These are phyloP conservation scores for Lipomyces spencermartinsiae DNA, from an alignment of 805 yeast genomes.

Conservation along the genomic window DNA sequence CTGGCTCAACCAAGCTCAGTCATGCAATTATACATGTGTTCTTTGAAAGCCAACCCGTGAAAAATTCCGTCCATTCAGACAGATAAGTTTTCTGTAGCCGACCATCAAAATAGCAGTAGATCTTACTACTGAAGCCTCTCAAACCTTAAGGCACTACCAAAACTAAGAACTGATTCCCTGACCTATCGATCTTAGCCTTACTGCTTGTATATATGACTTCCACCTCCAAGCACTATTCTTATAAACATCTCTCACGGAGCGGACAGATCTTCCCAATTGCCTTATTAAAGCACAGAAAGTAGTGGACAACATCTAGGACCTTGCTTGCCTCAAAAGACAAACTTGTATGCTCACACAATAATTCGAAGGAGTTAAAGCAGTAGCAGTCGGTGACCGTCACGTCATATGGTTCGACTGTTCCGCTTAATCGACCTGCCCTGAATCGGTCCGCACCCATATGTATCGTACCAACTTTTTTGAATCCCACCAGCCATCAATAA, in stretches of 20 bases:
- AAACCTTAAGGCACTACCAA: no score
- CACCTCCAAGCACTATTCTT: background rate
- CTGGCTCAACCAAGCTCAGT: no score
- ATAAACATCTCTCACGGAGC: background rate
- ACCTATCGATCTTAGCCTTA: background rate
- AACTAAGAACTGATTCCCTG: no score
- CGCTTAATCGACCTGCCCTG: background rate
- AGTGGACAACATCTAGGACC: background rate
- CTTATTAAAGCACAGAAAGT: background rate
- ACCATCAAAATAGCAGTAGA: no score
- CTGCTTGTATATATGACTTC: background rate
- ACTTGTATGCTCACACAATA: background rate
- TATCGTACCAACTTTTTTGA: background rate
- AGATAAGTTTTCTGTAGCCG: no score
- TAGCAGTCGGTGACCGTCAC: background rate
- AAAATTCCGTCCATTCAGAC: no score
- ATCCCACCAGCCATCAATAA: background rate
- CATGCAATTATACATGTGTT: no score
- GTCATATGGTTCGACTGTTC: no score
- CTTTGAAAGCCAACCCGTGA: no score
- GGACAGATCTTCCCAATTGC: background rate
- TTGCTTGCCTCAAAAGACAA: background rate
- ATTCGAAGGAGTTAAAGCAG: no score
- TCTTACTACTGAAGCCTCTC: no score
- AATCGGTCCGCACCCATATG: background rate